Conservation (phyloP, 108 stramenopile species). For the Fragilaria crotonensis region DNA sequence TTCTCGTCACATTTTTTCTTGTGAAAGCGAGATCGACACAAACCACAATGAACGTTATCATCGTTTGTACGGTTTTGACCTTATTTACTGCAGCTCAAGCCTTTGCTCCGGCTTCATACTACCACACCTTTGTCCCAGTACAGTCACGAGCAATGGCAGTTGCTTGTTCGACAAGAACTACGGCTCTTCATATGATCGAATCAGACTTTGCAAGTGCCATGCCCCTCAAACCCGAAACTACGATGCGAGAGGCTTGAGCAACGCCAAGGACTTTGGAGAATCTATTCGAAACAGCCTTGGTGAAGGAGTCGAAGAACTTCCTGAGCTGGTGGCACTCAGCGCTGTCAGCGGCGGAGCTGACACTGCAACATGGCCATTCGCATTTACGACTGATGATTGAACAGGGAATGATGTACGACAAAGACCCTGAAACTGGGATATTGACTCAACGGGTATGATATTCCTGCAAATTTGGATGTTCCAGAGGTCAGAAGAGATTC, state of each 20-base stretch:
- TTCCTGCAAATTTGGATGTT: conserved; percentile 55
- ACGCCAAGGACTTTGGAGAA: conserved; percentile 49
- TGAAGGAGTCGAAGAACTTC: conserved; percentile 46
- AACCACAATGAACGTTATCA: too few species aligned
- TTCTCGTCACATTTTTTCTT: too few species aligned
- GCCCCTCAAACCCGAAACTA: conserved; percentile 52
- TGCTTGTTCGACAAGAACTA: too few species aligned
- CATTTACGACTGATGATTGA: conserved; percentile 74
- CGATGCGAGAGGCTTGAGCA: conserved; percentile 43
- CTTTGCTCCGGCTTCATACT: too few species aligned
- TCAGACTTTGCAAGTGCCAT: conserved; percentile 67
- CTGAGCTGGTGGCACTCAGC: conserved; percentile 43
- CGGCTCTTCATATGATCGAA: too few species aligned
- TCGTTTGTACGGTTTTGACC: too few species aligned
- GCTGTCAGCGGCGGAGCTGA: conserved; percentile 27
- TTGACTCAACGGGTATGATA: conserved; percentile 65
- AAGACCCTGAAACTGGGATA: conserved; percentile 43
- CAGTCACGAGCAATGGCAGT: too few species aligned
- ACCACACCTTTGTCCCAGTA: too few species aligned
- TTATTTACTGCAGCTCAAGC: too few species aligned
- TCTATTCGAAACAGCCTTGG: conserved; percentile 33
- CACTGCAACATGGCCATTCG: conserved; percentile 22
- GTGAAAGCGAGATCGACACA: too few species aligned
- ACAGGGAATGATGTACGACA: conserved; percentile 62
- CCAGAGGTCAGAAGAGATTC: conserved; percentile 64